Evolutionary conservation across 805 yeast species (phyloP).

Genomic region (Ogataea saltuana): DNA sequence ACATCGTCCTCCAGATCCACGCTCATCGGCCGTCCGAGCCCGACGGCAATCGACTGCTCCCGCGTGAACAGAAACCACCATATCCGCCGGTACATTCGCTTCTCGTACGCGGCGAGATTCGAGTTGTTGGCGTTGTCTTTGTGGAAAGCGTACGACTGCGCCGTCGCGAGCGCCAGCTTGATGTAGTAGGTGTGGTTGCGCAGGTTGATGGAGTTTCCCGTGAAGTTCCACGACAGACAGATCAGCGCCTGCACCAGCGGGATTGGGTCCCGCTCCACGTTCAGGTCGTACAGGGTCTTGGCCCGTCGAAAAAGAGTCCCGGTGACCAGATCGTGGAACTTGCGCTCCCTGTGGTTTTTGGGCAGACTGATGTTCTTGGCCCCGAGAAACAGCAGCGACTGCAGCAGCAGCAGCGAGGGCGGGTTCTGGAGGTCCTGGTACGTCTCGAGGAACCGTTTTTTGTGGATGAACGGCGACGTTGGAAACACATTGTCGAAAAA

Average conservation of each 20-base stretch:
- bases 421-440: slow-evolving; percentile 58
- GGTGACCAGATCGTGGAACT: slow-evolving; percentile 50
- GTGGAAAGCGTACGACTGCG: slow-evolving; percentile 75
- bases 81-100: slow-evolving; percentile 18
- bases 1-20: slow-evolving; percentile 62
- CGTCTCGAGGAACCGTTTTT: slow-evolving; percentile 57
- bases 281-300: slow-evolving; percentile 66
- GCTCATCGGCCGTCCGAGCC: slow-evolving; percentile 66
- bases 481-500: slow-evolving; percentile 69
- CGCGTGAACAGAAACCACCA: slow-evolving; percentile 22
- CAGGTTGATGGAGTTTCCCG: slow-evolving; percentile 73
- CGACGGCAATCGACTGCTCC: slow-evolving; percentile 36
- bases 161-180: slow-evolving; percentile 63
- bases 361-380: slow-evolving; percentile 56
- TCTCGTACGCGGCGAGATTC: slow-evolving; percentile 21
- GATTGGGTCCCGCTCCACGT: slow-evolving; percentile 63
- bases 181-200: slow-evolving; percentile 68
- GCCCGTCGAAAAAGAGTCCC: slow-evolving; percentile 38
- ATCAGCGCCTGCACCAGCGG: slow-evolving; percentile 58
- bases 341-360: slow-evolving; percentile 42
- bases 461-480: slow-evolving; percentile 62
- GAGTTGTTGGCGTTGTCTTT: slow-evolving; percentile 36
- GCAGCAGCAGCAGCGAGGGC: slow-evolving; percentile 60
- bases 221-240: slow-evolving; percentile 74
- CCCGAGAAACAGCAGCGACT: slow-evolving; percentile 65